A percentile compares a stretch with the other conserved stretches of the same genome.
Conservation (phyloP, 148 eudicot species). For the Fagopyrum homotropicum region DNA sequence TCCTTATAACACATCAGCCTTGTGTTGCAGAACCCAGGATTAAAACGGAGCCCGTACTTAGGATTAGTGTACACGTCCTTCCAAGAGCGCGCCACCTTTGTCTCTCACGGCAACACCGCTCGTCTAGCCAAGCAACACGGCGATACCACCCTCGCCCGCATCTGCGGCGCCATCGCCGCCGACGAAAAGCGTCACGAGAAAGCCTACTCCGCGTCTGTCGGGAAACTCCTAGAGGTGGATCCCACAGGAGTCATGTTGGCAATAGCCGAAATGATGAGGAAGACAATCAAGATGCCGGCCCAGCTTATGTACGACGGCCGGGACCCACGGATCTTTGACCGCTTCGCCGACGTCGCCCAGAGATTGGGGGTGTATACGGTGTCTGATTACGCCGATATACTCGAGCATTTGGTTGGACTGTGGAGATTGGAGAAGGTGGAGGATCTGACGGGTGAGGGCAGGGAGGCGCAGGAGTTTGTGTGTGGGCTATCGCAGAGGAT, state of each 20-base stretch:
- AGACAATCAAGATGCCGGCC: conserved; percentile 27
- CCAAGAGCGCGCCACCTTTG: conserved; percentile 26
- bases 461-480: conserved; percentile 23
- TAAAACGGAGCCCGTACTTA: conserved; percentile 21
- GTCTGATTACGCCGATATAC: conserved; percentile 26
- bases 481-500: conserved; percentile 21
- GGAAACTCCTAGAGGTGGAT: conserved; percentile 24
- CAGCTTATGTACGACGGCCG: conserved; percentile 28
- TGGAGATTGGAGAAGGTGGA: conserved; percentile 23
- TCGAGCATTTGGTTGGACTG: conserved; percentile 22
- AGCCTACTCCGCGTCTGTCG: conserved; percentile 20
- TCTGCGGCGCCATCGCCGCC: conserved; percentile 25
- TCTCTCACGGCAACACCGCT: conserved; percentile 33
- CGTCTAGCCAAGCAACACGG: conserved; percentile 24
- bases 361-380: conserved; percentile 31
- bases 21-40: conserved; percentile 12
- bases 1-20: too few relatives aligned
- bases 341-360: conserved; percentile 27
- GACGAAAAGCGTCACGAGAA: conserved; percentile 36
- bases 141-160: conserved; percentile 22
- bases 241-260: conserved; percentile 18
- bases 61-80: conserved; percentile 29
- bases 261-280: conserved; percentile 26
- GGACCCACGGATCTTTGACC: conserved; percentile 21
- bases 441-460: conserved; percentile 20